These are phyloP conservation scores for Uronychia setigera DNA, from an alignment of 73 alveolate genomes.

Conservation along the genomic window DNA sequence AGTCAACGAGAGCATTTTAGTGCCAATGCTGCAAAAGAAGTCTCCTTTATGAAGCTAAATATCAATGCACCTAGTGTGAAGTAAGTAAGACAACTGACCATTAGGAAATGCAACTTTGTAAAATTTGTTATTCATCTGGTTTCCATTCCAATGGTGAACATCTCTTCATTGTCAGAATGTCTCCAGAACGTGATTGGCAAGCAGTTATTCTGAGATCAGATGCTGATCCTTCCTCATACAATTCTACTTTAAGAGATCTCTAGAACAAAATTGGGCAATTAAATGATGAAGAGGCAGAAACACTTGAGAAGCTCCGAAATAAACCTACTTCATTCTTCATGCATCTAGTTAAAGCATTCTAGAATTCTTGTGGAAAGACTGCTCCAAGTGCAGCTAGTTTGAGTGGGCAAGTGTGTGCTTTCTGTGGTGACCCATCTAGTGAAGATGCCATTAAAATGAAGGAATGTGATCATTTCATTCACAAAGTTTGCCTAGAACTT, in stretches of 20 bases:
- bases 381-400: not conserved
- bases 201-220: slow-evolving; percentile 5
- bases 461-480: slow-evolving; percentile 15
- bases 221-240: not conserved
- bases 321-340: not conserved
- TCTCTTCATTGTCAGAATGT: slow-evolving; percentile 18
- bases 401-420: slow-evolving; percentile 1
- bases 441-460: not conserved
- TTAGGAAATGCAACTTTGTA: slow-evolving; percentile 36
- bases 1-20: slow-evolving; percentile 18
- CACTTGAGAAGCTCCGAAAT: not conserved
- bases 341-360: not conserved
- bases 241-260: not conserved
- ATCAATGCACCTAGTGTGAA: slow-evolving; percentile 25
- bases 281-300: not conserved
- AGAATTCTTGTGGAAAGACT: not conserved
- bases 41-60: slow-evolving; percentile 23
- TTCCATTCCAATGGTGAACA: not conserved
- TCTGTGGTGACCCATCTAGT: not conserved
- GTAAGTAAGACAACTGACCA: not conserved
- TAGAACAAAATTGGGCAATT: no score
- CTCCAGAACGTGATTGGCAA: slow-evolving; percentile 45
- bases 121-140: slow-evolving; percentile 24
- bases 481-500: slow-evolving; percentile 26
- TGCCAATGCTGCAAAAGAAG: slow-evolving; percentile 43